phyloP scores from a whole-genome alignment of 2,329 filamentous ascomycete genomes.

The Sordariomycetes sp. region DNA sequence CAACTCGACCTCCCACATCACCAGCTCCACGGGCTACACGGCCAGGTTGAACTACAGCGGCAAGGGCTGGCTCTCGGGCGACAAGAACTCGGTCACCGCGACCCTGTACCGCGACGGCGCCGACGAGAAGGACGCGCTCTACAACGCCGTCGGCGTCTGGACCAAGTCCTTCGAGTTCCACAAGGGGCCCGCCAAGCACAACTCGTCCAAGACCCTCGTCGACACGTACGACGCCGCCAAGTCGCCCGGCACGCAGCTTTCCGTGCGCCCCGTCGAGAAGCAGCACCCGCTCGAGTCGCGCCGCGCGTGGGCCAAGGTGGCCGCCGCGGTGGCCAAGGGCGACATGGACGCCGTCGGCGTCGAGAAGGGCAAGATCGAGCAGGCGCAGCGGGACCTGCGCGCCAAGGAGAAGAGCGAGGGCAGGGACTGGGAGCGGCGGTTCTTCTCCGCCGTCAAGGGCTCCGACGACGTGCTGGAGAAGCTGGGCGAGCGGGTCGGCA shows the following conservation, averaged over 20 bases:
- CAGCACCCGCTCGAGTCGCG: slow-evolving; percentile 85
- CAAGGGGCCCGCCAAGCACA: slow-evolving; percentile 46
- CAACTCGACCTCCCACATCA: slow-evolving; percentile 74
- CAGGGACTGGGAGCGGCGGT: slow-evolving; percentile 69
- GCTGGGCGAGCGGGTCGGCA: slow-evolving; percentile 34
- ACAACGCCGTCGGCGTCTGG: slow-evolving; percentile 86
- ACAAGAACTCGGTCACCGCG: slow-evolving; percentile 85
- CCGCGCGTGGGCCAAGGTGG: slow-evolving; percentile 80
- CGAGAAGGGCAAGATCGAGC: slow-evolving; percentile 86
- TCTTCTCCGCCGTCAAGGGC: slow-evolving; percentile 51
- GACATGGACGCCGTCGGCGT: slow-evolving; percentile 71
- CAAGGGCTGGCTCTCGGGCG: slow-evolving; percentile 88
- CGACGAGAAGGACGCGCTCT: slow-evolving; percentile 64
- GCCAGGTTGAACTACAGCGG: slow-evolving; percentile 88
- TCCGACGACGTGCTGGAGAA: slow-evolving; percentile 33
- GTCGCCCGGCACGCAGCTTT: slow-evolving; percentile 53
- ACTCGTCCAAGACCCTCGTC: slow-evolving; percentile 35
- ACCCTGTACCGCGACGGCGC: slow-evolving; percentile 59
- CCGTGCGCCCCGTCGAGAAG: slow-evolving; percentile 59
- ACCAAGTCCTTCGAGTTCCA: slow-evolving; percentile 72
- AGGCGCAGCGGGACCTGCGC: slow-evolving; percentile 67
- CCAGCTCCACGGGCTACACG: slow-evolving; percentile 76
- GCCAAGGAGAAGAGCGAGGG: slow-evolving; percentile 66
- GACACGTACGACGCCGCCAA: slow-evolving; percentile 51
- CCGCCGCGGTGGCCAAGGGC: slow-evolving; percentile 60